These are phyloP conservation scores for Amphirosellinia nigrospora DNA, from an alignment of 495 filamentous ascomycete genomes.

Conservation along the genomic window DNA sequence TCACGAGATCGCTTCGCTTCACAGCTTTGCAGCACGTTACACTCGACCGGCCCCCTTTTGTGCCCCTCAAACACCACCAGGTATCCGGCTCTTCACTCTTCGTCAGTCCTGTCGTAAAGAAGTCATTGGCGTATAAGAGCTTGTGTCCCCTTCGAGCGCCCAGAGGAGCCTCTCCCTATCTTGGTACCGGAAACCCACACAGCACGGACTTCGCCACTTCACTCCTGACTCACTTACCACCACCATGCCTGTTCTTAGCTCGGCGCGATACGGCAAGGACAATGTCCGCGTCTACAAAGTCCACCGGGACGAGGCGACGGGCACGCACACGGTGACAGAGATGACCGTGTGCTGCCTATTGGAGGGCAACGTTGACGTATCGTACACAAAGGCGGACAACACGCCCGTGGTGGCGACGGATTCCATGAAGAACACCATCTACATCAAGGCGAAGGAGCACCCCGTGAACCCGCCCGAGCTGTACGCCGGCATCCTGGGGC, in stretches of 20 bases:
- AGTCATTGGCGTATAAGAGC: conserved; percentile 19
- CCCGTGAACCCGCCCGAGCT: conserved; percentile 93
- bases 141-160: conserved; percentile 1
- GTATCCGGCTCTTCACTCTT: not conserved
- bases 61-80: not conserved
- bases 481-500: conserved; percentile 80
- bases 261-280: conserved; percentile 93
- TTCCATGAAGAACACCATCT: conserved; percentile 97
- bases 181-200: not conserved
- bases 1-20: not conserved
- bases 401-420: conserved; percentile 94
- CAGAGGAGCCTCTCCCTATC: not conserved
- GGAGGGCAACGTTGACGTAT: conserved; percentile 87
- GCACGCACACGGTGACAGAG: conserved; percentile 84
- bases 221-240: not conserved
- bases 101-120: conserved; percentile 1
- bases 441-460: conserved; percentile 91
- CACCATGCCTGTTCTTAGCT: conserved; percentile 64
- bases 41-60: conserved; percentile 13
- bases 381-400: conserved; percentile 96
- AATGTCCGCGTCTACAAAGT: conserved; percentile 98
- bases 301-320: conserved; percentile 74
- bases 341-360: conserved; percentile 92
- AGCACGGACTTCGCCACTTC: conserved; percentile 14
- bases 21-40: conserved; percentile 19